Conservation (phyloP, 2,329 filamentous ascomycete species). For the Clarireedia homoeocarpa region DNA sequence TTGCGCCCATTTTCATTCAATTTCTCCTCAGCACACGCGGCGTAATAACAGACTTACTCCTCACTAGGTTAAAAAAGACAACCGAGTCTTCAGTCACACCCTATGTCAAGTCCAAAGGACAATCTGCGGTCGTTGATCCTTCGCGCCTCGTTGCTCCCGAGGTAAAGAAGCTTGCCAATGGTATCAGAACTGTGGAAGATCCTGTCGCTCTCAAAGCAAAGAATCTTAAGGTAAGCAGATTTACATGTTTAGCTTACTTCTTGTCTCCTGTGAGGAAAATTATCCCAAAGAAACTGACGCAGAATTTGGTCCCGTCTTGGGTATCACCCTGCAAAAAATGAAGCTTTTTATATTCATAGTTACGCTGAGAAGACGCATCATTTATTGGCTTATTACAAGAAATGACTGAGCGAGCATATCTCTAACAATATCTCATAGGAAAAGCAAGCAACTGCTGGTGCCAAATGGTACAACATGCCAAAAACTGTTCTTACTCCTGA, state of each 20-base stretch:
- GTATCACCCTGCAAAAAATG: conserved; percentile 63
- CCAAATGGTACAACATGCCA: conserved; percentile 82
- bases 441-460: conserved; percentile 59
- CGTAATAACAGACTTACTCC: not conserved
- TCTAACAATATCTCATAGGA: conserved; percentile 23
- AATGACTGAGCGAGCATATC: conserved; percentile 3
- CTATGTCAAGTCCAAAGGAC: conserved; percentile 45
- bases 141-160: conserved; percentile 41
- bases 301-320: conserved; percentile 74
- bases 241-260: conserved; percentile 1
- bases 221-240: conserved; percentile 41
- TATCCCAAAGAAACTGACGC: conserved; percentile 67
- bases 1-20: not conserved
- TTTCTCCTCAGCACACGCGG: not conserved
- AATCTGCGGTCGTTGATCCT: conserved; percentile 45
- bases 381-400: conserved; percentile 5
- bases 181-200: conserved; percentile 46
- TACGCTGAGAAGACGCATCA: conserved; percentile 49
- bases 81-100: conserved; percentile 33
- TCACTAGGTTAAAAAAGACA: conserved; percentile 2
- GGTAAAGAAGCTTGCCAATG: conserved; percentile 38
- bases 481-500: conserved; percentile 77
- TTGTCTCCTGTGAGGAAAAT: conserved; percentile 63
- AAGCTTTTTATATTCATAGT: conserved; percentile 54
- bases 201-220: conserved; percentile 39